Conservation (phyloP, 208 protist genomes). For the Leishmania amazonensis region DNA sequence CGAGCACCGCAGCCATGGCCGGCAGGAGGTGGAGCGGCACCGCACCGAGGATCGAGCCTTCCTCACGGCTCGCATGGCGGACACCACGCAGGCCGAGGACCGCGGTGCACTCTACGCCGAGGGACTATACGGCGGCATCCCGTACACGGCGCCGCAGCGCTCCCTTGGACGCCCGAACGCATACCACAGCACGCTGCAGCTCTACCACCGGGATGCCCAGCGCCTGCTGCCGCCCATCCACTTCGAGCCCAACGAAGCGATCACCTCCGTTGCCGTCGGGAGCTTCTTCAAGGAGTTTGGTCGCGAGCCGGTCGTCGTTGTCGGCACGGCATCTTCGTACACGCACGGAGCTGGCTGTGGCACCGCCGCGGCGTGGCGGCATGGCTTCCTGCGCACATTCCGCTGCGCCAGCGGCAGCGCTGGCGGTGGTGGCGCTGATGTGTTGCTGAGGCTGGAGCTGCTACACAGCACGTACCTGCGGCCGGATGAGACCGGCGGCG, state of each 20-base stretch:
- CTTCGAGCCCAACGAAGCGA: constrained; percentile 68
- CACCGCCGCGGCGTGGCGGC: constrained; percentile 40
- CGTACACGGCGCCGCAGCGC: constrained; percentile 43
- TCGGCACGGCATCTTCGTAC: constrained; percentile 57
- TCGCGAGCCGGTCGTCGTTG: constrained; percentile 70
- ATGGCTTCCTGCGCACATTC: constrained; percentile 72
- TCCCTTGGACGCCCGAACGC: constrained; percentile 59
- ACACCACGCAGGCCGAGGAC: neutral
- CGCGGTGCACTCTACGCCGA: constrained; percentile 9
- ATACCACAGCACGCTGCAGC: constrained; percentile 77
- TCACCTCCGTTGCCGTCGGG: constrained; percentile 60
- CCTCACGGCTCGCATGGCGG: constrained; percentile 16
- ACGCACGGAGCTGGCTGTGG: constrained; percentile 77
- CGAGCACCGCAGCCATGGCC: constrained; percentile 69
- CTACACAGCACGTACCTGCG: constrained; percentile 70
- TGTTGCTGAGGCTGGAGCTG: constrained; percentile 50
- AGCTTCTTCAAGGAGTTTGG: constrained; percentile 77
- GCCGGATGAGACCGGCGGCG: constrained; percentile 5
- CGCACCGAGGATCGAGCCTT: constrained; percentile 25
- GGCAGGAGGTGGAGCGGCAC: constrained; percentile 35
- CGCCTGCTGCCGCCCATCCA: constrained; percentile 62
- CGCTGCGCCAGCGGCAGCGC: constrained; percentile 34
- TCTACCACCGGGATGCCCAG: constrained; percentile 67
- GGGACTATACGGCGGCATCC: constrained; percentile 23
- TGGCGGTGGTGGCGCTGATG: constrained; percentile 9